These are phyloP conservation scores for Hanseniaspora hatyaiensis DNA, from an alignment of 805 yeast genomes.

Conservation along the genomic window DNA sequence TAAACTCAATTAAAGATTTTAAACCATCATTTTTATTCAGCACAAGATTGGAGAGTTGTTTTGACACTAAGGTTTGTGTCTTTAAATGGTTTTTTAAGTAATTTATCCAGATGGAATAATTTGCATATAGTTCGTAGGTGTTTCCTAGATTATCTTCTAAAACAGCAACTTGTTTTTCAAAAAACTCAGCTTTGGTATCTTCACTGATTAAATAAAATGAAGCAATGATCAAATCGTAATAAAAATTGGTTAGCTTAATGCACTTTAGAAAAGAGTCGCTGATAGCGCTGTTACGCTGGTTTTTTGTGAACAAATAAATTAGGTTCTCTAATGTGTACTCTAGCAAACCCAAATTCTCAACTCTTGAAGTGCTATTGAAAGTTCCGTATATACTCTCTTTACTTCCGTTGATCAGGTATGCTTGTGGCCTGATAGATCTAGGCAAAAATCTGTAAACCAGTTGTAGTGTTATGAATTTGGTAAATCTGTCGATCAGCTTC, in stretches of 20 bases:
- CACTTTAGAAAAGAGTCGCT: constrained; percentile 35
- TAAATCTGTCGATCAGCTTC: constrained; percentile 53
- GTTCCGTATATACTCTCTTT: constrained; percentile 44
- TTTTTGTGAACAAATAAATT: not conserved
- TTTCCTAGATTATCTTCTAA: constrained; percentile 38
- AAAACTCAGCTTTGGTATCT: constrained; percentile 21
- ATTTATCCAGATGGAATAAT: constrained; percentile 47
- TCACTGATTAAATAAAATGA: constrained; percentile 32
- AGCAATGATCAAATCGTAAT: constrained; percentile 45
- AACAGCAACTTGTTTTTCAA: constrained; percentile 17
- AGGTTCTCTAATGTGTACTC: not conserved
- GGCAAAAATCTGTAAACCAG: constrained; percentile 60
- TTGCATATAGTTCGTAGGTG: constrained; percentile 54
- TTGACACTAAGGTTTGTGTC: not conserved
- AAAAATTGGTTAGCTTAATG: constrained; percentile 54
- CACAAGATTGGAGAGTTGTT: constrained; percentile 3
- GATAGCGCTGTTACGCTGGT: constrained; percentile 20
- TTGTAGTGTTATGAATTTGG: constrained; percentile 53
- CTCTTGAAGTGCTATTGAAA: constrained; percentile 31
- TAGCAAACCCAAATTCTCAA: not conserved
- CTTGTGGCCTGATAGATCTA: not conserved
- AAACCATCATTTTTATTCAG: constrained; percentile 54
- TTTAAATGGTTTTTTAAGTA: not conserved
- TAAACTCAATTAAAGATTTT: constrained; percentile 58
- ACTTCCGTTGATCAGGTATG: constrained; percentile 46